Percentiles rank a stretch among this genome's conserved stretches.
phyloP scores from a whole-genome alignment of 371 early-diverging fungal species.

The Mortierella sp. region DNA sequence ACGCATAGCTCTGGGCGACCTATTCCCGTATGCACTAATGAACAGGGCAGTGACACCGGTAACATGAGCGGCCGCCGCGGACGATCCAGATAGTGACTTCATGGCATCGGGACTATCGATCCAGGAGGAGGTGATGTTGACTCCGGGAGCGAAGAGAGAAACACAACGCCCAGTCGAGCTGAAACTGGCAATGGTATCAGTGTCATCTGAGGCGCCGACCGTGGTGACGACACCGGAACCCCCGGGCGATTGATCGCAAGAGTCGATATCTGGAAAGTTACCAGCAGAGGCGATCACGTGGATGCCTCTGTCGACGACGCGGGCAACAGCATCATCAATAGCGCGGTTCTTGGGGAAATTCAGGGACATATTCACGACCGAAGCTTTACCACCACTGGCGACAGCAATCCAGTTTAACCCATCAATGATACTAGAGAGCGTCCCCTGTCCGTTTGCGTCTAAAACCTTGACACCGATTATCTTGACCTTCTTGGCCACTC shows the following conservation, averaged over 20 bases:
- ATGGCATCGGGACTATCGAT: too few relatives aligned
- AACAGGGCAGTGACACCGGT: constrained; percentile 46
- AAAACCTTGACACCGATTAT: constrained; percentile 91
- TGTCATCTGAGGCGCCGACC: constrained; percentile 70
- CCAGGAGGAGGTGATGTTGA: constrained; percentile 49
- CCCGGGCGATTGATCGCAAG: constrained; percentile 78
- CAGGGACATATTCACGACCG: constrained; percentile 71
- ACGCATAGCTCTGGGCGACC: too few relatives aligned
- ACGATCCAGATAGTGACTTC: too few relatives aligned
- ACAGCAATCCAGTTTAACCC: constrained; percentile 81
- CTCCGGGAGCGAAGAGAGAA: constrained; percentile 68
- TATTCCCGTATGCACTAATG: constrained; percentile 11
- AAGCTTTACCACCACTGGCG: constrained; percentile 47
- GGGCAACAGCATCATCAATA: constrained; percentile 57
- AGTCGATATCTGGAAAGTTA: constrained; percentile 52
- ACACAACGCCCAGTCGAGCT: constrained; percentile 72
- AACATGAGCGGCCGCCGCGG: constrained; percentile 48
- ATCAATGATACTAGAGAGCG: constrained; percentile 71
- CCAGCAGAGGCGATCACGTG: constrained; percentile 79
- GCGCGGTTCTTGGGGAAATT: constrained; percentile 47
- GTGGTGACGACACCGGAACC: constrained; percentile 70
- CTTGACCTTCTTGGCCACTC: constrained; percentile 89
- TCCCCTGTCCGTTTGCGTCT: constrained; percentile 69
- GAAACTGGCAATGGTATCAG: constrained; percentile 60
- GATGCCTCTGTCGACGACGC: constrained; percentile 60